phyloP scores from a whole-genome alignment of 2,329 filamentous ascomycete genomes.

The Cladosporium sp. region DNA sequence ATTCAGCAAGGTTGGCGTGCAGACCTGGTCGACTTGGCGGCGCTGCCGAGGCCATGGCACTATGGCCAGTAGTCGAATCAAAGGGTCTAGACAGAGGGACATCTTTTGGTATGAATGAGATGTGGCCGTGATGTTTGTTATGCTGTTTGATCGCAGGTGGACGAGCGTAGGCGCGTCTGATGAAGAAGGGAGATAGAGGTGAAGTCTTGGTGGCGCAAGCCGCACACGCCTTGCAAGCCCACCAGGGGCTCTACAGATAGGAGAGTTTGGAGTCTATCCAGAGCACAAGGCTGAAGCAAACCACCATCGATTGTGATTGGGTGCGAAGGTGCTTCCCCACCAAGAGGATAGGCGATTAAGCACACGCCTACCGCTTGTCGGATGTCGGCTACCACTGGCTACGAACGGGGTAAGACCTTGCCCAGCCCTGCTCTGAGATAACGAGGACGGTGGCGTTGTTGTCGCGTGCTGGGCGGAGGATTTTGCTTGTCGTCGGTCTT shows the following conservation, averaged over 20 bases:
- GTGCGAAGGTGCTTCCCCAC: background rate
- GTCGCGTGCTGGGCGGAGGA: too few relatives aligned
- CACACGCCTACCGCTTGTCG: background rate
- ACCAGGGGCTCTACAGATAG: background rate
- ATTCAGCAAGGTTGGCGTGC: slow-evolving; percentile 9
- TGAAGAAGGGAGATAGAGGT: background rate
- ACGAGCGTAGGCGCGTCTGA: background rate
- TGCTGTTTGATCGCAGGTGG: background rate
- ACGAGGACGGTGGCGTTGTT: too few relatives aligned
- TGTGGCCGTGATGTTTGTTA: background rate
- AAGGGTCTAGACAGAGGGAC: background rate
- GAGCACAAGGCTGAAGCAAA: background rate
- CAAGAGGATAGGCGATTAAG: background rate
- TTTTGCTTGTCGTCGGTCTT: too few relatives aligned
- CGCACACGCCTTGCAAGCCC: background rate
- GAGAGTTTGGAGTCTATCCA: background rate
- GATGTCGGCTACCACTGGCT: slow-evolving; percentile 6
- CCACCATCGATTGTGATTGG: background rate
- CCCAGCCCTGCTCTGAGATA: background rate
- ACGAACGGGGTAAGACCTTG: slow-evolving; percentile 5
- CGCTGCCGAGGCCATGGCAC: slow-evolving; percentile 8
- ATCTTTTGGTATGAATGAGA: background rate
- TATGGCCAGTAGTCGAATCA: background rate
- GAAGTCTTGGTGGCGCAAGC: background rate
- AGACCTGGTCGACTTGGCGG: slow-evolving; percentile 5